phyloP scores from a whole-genome alignment of 768 basidiomycete genomes.

The Podaxis carcinomalis region DNA sequence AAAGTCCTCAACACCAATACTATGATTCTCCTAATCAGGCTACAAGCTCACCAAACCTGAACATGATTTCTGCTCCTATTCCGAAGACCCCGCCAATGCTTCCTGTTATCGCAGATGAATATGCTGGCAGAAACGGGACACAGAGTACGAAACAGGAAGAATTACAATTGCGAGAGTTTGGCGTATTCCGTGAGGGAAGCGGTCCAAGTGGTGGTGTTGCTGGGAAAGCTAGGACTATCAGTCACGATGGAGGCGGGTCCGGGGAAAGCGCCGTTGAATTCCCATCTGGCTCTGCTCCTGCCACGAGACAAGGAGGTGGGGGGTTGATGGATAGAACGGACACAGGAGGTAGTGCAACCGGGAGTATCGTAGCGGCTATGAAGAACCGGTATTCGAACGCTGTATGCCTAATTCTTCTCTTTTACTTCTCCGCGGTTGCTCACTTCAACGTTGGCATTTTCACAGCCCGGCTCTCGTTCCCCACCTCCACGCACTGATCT shows the following conservation, averaged over 20 bases:
- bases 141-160: not conserved
- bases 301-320: conserved; percentile 23
- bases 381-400: conserved; percentile 55
- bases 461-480: conserved; percentile 46
- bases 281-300: conserved; percentile 24
- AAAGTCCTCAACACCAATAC: not conserved
- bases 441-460: conserved; percentile 3
- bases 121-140: not conserved
- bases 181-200: not conserved
- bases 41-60: not conserved
- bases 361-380: conserved; percentile 66
- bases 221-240: not conserved
- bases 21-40: not conserved
- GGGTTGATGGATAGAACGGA: conserved; percentile 44
- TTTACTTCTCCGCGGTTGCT: conserved; percentile 5
- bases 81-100: not conserved
- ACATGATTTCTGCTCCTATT: not conserved
- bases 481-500: conserved; percentile 52
- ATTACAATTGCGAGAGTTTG: not conserved
- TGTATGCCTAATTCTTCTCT: conserved; percentile 35
- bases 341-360: conserved; percentile 42
- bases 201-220: not conserved
- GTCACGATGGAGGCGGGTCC: conserved; percentile 3
- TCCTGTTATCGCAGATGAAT: not conserved
- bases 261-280: conserved; percentile 3